phyloP scores from a whole-genome alignment of 768 basidiomycete species.

The Grammothele lineata region DNA sequence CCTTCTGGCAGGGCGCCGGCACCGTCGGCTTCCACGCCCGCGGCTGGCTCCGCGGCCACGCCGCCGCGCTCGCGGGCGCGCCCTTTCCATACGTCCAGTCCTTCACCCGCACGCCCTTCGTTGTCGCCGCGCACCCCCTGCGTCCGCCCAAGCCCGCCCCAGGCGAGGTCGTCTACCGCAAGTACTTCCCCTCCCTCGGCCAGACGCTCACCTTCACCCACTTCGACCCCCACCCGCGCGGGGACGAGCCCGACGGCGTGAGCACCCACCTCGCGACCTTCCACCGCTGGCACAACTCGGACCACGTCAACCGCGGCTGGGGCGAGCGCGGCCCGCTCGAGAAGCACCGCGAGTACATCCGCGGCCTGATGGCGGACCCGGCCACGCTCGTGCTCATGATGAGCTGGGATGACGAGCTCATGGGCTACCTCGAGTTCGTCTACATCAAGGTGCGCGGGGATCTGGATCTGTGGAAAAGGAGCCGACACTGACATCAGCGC shows the following conservation, averaged over 20 bases:
- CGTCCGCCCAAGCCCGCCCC: slow-evolving; percentile 42
- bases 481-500: not conserved
- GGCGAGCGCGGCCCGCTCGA: slow-evolving; percentile 41
- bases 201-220: slow-evolving; percentile 28
- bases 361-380: slow-evolving; percentile 32
- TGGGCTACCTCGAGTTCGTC: slow-evolving; percentile 43
- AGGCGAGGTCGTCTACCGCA: slow-evolving; percentile 37
- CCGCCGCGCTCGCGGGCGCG: slow-evolving; percentile 18
- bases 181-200: slow-evolving; percentile 32
- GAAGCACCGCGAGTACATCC: slow-evolving; percentile 39
- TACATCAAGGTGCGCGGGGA: slow-evolving; percentile 40
- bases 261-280: slow-evolving; percentile 38
- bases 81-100: slow-evolving; percentile 35
- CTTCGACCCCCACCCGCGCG: slow-evolving; percentile 22
- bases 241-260: slow-evolving; percentile 4
- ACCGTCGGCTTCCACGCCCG: slow-evolving; percentile 26
- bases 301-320: slow-evolving; percentile 44
- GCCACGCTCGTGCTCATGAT: slow-evolving; percentile 38
- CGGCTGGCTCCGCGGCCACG: slow-evolving; percentile 32
- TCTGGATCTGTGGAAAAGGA: too few species aligned
- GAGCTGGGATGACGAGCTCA: slow-evolving; percentile 41
- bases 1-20: slow-evolving; percentile 52
- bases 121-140: slow-evolving; percentile 50
- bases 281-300: slow-evolving; percentile 46
- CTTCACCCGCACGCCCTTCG: slow-evolving; percentile 42